Base-by-base conservation (phyloP, 768 basidiomycete genomes). In the Sarcodon aspratus region DNA sequence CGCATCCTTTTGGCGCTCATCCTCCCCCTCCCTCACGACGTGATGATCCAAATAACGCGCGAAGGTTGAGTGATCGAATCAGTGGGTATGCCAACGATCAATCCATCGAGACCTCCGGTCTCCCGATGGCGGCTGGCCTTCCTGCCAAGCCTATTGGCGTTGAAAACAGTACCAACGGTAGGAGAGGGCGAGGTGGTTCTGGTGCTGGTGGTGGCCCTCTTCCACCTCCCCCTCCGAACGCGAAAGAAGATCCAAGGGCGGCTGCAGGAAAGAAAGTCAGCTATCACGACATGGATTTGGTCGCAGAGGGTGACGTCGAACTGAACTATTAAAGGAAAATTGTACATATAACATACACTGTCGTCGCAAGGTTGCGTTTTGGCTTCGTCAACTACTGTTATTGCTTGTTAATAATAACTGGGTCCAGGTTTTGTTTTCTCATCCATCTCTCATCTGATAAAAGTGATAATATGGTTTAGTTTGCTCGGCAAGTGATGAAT, bases 241-340 rank as follows among this genome's bases (percentile, higher is more conserved):
- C 82, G 32, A 90, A 88, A 66, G 88, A 92, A 64, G 94, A 97
- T 63, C 94, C 94, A 38, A 74, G 94, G 36, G 89, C 94, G 31
- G 84, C 86, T 33, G 86, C 82, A 33, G 89, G 89, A 42, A 85
- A 82, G 66, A 79, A 88, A 64, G 80, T 97, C 48, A 92, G 88
- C 67, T 97, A 97, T 61, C 83, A 91, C 62, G 94, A 97, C 66
- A 88, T 96, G 82, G 94, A 97, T 69, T 70, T 86, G 63, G 88
- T 91, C 55, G 87, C 90, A 31, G 87, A 87, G 73, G 81, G 65
- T 36, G 63, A 69, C 49, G 64, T 70, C 45, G 69, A 69, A 58
- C 54, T 70, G 60, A 64, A 61, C 46, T 69, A 69, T 52, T 70
- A 55, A 63, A 36, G 27, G 10, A 7, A 27, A 9, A 42, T 10